Evolutionary conservation across 1,284 basidiomycete genomes (phyloP), one percentile per base, ranked within the genome.

Genomic region (Puccinia sorghi): DNA sequence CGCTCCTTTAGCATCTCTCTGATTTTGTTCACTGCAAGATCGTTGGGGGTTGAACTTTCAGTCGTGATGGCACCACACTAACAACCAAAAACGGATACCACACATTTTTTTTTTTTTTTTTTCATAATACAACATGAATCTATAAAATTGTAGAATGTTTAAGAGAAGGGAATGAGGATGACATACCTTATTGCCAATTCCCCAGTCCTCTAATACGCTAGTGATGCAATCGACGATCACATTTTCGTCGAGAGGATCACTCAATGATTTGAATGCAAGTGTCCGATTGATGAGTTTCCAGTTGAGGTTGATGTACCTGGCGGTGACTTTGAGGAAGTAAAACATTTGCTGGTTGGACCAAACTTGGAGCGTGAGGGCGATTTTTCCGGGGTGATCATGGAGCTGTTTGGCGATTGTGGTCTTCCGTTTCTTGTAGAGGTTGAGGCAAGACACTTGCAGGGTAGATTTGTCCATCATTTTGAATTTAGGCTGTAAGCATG

Each of bases 41-140:
- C 32, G 67, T 52, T 70, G 6, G 46, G n/a, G 27, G 11, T 52
- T 52, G 67, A 52, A 32, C 17, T 39, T 39, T 50, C 67, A 54
- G 48, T 32, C 43, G 67, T 70, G 50, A 70, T 70, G 3, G 67
- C 46, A 48, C 64, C 64, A 50, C 64, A 66, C 64, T 66, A 39
- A 46, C 20, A 43, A 8, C n/a, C 37, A 66, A 66, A 43, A 46
- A 48, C n/a, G n/a, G n/a, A n/a, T n/a, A n/a, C n/a, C n/a, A n/a
- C n/a, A n/a, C n/a, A n/a, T n/a, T n/a, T n/a, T n/a, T n/a, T n/a
- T n/a, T n/a, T n/a, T n/a, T n/a, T n/a, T n/a, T n/a, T n/a, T n/a
- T n/a, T n/a, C n/a, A n/a, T n/a, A 25, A 41, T 50, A 6, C 43
- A 48, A 43, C 37, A 25, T 25, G 41, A 20, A 66, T 25, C 3